These are phyloP conservation scores for Hamigera avellanea DNA, from an alignment of 495 filamentous ascomycete genomes.

Conservation along the genomic window DNA sequence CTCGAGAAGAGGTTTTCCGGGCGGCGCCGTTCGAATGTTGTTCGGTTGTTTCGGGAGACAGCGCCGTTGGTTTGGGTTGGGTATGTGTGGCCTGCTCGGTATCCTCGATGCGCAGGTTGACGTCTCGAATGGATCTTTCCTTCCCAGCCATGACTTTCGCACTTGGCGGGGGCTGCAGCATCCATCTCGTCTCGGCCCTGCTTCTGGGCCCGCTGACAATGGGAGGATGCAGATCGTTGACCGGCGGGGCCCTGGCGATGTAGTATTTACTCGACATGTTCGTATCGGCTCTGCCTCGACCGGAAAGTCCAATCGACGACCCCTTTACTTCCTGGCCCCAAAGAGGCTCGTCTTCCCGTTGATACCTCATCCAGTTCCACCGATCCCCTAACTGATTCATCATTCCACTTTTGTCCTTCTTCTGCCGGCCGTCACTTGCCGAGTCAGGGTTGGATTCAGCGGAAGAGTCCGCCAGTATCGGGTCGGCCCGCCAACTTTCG, in stretches of 20 bases:
- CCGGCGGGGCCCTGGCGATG: constrained; percentile 57
- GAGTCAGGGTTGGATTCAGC: constrained; percentile 15
- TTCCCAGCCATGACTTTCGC: constrained; percentile 84
- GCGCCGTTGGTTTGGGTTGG: too few relatives aligned
- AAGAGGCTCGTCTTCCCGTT: constrained; percentile 74
- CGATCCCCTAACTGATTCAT: constrained; percentile 39
- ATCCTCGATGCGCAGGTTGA: too few relatives aligned
- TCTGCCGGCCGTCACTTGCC: constrained; percentile 11
- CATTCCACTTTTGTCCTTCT: constrained; percentile 21
- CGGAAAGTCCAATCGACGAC: constrained; percentile 42
- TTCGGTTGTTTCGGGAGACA: too few relatives aligned
- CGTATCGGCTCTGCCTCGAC: constrained; percentile 28
- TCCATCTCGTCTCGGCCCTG: constrained; percentile 66
- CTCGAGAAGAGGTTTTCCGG: background rate
- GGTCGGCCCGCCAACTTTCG: constrained; percentile 39
- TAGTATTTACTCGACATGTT: constrained; percentile 46
- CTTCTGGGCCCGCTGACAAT: constrained; percentile 66
- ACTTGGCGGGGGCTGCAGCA: constrained; percentile 78
- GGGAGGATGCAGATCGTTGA: constrained; percentile 80
- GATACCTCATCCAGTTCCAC: constrained; percentile 65
- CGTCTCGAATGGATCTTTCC: constrained; percentile 28
- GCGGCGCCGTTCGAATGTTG: constrained; percentile 3
- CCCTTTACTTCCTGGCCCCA: constrained; percentile 51
- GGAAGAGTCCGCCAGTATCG: constrained; percentile 7
- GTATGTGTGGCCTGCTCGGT: too few relatives aligned